These are phyloP conservation scores for Filobasidium uniguttulatum DNA, from an alignment of 1,284 basidiomycete genomes.

Conservation along the genomic window DNA sequence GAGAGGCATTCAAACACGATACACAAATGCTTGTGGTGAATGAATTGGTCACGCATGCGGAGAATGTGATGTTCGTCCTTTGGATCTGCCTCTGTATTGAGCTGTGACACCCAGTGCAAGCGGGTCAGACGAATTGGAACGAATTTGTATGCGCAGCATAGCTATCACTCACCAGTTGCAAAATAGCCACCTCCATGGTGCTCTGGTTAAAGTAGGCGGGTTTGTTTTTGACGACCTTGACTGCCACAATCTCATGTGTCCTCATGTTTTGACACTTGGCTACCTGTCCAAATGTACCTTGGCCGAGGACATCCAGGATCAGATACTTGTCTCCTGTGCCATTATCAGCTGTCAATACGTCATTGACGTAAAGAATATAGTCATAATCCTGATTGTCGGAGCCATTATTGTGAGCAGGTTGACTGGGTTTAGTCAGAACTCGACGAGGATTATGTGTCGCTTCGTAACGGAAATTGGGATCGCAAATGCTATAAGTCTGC, in stretches of 20 bases:
- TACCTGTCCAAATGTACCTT: constrained; percentile 97
- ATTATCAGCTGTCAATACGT: constrained; percentile 79
- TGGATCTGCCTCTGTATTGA: constrained; percentile 84
- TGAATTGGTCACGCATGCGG: constrained; percentile 88
- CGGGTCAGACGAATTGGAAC: background rate
- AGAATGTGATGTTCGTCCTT: constrained; percentile 94
- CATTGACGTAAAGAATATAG: constrained; percentile 94
- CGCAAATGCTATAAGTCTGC: constrained; percentile 82
- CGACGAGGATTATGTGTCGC: constrained; percentile 79
- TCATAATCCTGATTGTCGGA: constrained; percentile 96
- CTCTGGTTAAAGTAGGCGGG: constrained; percentile 98
- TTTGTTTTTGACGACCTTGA: constrained; percentile 99
- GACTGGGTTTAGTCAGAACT: constrained; percentile 89
- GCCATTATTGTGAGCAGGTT: constrained; percentile 82
- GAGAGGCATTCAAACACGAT: constrained; percentile 95
- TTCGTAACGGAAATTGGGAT: constrained; percentile 83
- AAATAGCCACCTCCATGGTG: constrained; percentile 99
- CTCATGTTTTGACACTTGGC: constrained; percentile 99
- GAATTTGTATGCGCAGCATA: background rate
- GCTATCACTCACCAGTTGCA: constrained; percentile 61
- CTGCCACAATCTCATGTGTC: constrained; percentile 94
- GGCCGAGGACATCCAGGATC: constrained; percentile 93
- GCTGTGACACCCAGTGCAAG: no score
- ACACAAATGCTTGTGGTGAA: constrained; percentile 89
- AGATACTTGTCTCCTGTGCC: constrained; percentile 74